phyloP scores from a whole-genome alignment of 345 rosid genomes.

The Acer campestre region DNA sequence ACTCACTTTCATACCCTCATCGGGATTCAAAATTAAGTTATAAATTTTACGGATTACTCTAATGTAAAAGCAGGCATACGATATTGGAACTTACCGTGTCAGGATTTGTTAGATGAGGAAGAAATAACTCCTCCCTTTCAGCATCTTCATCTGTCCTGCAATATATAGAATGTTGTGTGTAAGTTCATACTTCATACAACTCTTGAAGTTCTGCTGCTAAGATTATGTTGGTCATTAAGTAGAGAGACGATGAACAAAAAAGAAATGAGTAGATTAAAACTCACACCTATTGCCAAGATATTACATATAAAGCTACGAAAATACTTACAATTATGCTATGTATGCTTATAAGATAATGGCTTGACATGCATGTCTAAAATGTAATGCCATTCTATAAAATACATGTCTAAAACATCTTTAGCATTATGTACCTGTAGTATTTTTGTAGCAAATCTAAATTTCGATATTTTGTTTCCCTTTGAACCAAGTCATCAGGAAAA shows the following conservation, averaged over 20 bases:
- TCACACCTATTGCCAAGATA: too few relatives aligned
- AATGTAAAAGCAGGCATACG: neutral
- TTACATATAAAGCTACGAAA: neutral
- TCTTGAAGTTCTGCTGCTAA: slow-evolving; percentile 1
- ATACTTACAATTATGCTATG: neutral
- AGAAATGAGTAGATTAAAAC: neutral
- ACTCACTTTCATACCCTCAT: neutral
- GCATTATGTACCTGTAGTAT: slow-evolving; percentile 48
- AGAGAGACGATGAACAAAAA: neutral
- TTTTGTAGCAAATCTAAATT: slow-evolving; percentile 56
- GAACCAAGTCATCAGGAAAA: slow-evolving; percentile 51
- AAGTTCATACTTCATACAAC: slow-evolving; percentile 9
- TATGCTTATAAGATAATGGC: neutral
- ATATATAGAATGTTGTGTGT: slow-evolving; percentile 8
- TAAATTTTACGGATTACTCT: neutral
- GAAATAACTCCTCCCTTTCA: slow-evolving; percentile 49
- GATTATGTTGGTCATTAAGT: too few relatives aligned
- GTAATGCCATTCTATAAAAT: neutral
- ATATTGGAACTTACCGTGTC: slow-evolving; percentile 35
- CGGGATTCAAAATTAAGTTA: neutral
- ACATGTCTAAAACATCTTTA: neutral
- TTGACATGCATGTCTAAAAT: neutral
- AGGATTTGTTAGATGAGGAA: slow-evolving; percentile 21
- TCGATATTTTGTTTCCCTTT: slow-evolving; percentile 51
- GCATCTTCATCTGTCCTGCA: slow-evolving; percentile 59